Evolutionary conservation across 805 yeast genomes (phyloP).

Genomic region (Saturnispora silvae): DNA sequence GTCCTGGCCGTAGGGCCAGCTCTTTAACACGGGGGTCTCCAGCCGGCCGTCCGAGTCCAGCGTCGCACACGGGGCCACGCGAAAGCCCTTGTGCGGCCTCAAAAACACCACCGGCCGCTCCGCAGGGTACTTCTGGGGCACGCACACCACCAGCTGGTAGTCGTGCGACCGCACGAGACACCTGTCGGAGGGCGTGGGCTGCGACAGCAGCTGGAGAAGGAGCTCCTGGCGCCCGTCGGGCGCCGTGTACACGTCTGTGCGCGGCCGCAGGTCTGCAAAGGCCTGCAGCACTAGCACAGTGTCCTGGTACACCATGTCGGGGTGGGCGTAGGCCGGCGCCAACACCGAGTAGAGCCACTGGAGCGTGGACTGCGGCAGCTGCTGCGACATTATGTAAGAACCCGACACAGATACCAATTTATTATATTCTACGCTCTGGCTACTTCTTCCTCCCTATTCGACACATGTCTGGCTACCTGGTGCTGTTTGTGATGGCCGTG

Average conservation of each 20-base stretch:
- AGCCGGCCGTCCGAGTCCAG: constrained; percentile 49
- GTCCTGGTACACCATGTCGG: constrained; percentile 55
- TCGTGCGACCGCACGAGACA: constrained; percentile 26
- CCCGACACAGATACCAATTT: background rate
- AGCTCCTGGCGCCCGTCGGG: constrained; percentile 50
- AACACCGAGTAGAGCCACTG: constrained; percentile 52
- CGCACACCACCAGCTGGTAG: constrained; percentile 36
- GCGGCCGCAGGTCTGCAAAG: constrained; percentile 46
- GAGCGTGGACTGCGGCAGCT: constrained; percentile 14
- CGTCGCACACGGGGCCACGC: constrained; percentile 37
- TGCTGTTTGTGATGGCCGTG: constrained; percentile 31
- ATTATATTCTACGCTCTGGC: background rate
- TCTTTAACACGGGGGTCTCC: constrained; percentile 56
- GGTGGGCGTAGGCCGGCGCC: constrained; percentile 48
- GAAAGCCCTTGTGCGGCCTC: constrained; percentile 33
- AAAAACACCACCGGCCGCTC: constrained; percentile 59
- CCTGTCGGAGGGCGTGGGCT: constrained; percentile 1
- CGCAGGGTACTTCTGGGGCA: constrained; percentile 64
- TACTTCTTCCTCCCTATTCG: background rate
- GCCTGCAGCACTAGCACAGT: constrained; percentile 41
- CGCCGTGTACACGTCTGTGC: constrained; percentile 55
- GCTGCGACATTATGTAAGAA: background rate
- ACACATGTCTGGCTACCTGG: constrained; percentile 12
- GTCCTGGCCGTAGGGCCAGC: constrained; percentile 34
- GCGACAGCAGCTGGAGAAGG: constrained; percentile 56